These are phyloP conservation scores for Coniochaeta sp. DNA, from an alignment of 2,329 filamentous ascomycete genomes.

Conservation along the genomic window DNA sequence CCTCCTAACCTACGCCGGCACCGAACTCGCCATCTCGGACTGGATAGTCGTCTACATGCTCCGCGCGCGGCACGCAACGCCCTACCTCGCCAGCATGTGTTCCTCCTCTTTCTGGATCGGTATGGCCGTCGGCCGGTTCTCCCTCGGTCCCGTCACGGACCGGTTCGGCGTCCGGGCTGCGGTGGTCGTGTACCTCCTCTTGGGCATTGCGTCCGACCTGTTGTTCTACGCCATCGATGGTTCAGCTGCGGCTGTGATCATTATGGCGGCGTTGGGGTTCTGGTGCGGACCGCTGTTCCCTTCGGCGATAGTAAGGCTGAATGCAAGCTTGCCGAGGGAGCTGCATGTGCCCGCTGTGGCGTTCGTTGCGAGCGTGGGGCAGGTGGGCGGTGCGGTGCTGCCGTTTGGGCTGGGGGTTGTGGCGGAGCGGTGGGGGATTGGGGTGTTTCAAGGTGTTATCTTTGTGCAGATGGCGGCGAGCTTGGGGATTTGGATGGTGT, in stretches of 20 bases:
- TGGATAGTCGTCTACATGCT: slow-evolving; percentile 39
- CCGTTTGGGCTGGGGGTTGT: slow-evolving; percentile 35
- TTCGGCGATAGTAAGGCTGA: slow-evolving; percentile 30
- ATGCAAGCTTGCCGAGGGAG: slow-evolving; percentile 26
- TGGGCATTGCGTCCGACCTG: too few species aligned
- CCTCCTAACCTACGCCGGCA: slow-evolving; percentile 36
- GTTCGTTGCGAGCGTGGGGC: slow-evolving; percentile 34
- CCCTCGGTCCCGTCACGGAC: slow-evolving; percentile 24
- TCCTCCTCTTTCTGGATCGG: slow-evolving; percentile 37
- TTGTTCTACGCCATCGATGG: too few species aligned
- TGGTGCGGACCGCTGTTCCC: slow-evolving; percentile 34
- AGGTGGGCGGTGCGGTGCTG: slow-evolving; percentile 33
- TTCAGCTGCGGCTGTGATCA: too few species aligned
- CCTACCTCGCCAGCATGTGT: slow-evolving; percentile 28
- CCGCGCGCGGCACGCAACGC: slow-evolving; percentile 27
- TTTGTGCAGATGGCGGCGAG: slow-evolving; percentile 13
- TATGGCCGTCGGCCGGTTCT: slow-evolving; percentile 31
- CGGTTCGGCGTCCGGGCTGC: slow-evolving; percentile 22
- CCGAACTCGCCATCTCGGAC: slow-evolving; percentile 34
- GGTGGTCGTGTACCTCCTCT: too few species aligned
- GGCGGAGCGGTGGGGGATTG: slow-evolving; percentile 28
- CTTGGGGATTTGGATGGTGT: slow-evolving; percentile 11
- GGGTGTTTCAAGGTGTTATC: slow-evolving; percentile 24
- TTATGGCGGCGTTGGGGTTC: slow-evolving; percentile 26
- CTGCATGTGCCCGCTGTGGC: slow-evolving; percentile 34